Conservation (phyloP, 176 grass and related monocot species). For the Saccharum officinarum region DNA sequence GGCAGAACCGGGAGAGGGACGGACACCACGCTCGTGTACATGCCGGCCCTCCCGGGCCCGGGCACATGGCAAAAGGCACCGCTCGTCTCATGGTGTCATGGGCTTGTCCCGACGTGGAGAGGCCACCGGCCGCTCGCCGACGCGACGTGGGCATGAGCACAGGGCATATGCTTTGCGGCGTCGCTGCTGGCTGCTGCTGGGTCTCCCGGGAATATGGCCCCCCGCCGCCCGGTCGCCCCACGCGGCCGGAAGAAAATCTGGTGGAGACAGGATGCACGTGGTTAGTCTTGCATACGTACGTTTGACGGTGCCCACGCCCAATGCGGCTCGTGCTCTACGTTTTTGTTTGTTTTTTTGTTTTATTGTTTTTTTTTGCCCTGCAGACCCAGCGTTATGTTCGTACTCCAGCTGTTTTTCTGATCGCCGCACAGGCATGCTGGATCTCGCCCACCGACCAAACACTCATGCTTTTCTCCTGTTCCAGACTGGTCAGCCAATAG, state of each 20-base stretch:
- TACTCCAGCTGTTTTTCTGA: too few species aligned
- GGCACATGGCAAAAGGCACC: constrained; percentile 30
- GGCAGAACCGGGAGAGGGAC: background rate
- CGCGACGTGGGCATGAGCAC: background rate
- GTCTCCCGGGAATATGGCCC: background rate
- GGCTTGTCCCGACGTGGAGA: constrained; percentile 38
- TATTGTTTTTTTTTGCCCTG: too few species aligned
- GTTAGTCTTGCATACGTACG: too few species aligned
- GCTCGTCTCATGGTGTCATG: constrained; percentile 11
- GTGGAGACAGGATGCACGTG: too few species aligned
- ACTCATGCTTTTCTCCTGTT: too few species aligned
- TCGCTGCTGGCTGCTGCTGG: background rate
- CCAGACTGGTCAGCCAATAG: background rate
- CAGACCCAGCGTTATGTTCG: too few species aligned
- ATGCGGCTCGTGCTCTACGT: too few species aligned
- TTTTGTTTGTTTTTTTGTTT: too few species aligned
- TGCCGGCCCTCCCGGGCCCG: background rate
- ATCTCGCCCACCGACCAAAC: too few species aligned
- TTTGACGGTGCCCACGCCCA: too few species aligned
- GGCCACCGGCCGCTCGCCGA: constrained; percentile 26
- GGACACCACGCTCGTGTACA: background rate
- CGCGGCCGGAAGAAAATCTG: too few species aligned
- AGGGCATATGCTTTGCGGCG: background rate
- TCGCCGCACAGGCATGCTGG: too few species aligned
- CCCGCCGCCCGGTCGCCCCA: background rate